These are phyloP conservation scores for Rutstroemia sydowiana DNA, from an alignment of 2,329 filamentous ascomycete genomes.

Conservation along the genomic window DNA sequence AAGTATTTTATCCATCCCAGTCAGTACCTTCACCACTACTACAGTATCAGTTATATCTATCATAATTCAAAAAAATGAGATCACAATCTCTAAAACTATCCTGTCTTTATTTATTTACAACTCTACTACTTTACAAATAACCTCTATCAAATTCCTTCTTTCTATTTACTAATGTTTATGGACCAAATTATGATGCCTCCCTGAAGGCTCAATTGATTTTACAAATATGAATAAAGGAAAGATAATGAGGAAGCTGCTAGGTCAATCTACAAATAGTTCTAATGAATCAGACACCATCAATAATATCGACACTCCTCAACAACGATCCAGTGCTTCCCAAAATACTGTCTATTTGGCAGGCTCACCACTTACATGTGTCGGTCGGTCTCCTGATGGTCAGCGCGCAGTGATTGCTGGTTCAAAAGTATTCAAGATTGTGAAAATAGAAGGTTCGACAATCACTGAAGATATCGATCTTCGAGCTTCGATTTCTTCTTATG, in stretches of 20 bases:
- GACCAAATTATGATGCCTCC: slow-evolving; percentile 19
- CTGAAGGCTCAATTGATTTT: slow-evolving; percentile 14
- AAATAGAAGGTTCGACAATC: slow-evolving; percentile 44
- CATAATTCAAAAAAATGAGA: too few species aligned
- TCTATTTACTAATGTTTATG: neutral
- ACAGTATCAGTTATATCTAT: too few species aligned
- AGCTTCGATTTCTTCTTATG: slow-evolving; percentile 45
- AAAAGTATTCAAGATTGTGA: slow-evolving; percentile 51
- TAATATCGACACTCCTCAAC: slow-evolving; percentile 20
- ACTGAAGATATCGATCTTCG: slow-evolving; percentile 52
- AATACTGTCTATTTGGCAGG: slow-evolving; percentile 45
- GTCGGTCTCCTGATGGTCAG: slow-evolving; percentile 49
- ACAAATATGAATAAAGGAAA: slow-evolving; percentile 28
- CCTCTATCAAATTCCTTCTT: neutral
- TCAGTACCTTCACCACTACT: too few species aligned
- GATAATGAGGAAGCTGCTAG: slow-evolving; percentile 29
- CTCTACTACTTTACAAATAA: neutral
- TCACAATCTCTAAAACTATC: too few species aligned
- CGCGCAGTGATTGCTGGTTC: slow-evolving; percentile 50
- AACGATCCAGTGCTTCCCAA: slow-evolving; percentile 39
- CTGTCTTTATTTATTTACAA: too few species aligned
- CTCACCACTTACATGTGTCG: slow-evolving; percentile 49
- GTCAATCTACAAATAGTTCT: slow-evolving; percentile 15
- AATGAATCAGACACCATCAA: slow-evolving; percentile 18
- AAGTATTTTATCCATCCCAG: too few species aligned